A percentile compares a stretch with the other conserved stretches of the same genome.
Conservation (phyloP, 2,329 filamentous ascomycete species). For the Aspergillus ochraceoroseus region DNA sequence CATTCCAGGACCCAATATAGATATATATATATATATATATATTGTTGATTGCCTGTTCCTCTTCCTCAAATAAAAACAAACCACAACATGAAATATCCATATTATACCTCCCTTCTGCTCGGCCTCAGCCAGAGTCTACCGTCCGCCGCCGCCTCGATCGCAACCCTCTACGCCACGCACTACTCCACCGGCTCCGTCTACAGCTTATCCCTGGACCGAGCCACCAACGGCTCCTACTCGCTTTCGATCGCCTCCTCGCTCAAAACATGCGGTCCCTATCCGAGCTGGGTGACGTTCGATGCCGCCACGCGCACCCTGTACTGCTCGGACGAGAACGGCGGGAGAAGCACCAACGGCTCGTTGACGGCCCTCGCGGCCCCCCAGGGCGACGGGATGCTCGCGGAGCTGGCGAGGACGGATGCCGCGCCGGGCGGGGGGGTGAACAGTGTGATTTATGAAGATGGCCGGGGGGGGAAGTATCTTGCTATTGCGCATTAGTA, state of each 20-base stretch:
- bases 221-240: constrained; percentile 21
- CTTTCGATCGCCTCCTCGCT: constrained; percentile 24
- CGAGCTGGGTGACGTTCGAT: constrained; percentile 38
- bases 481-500: constrained; percentile 40
- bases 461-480: constrained; percentile 23
- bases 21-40: too few species aligned
- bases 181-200: constrained; percentile 36
- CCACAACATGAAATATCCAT: too few species aligned
- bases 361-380: constrained; percentile 25
- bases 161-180: constrained; percentile 37
- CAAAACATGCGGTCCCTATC: constrained; percentile 34
- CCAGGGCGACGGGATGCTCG: constrained; percentile 23
- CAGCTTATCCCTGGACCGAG: constrained; percentile 27
- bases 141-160: not conserved
- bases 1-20: too few species aligned
- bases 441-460: constrained; percentile 32
- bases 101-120: not conserved
- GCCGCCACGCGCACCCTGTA: constrained; percentile 26
- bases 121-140: not conserved
- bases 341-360: constrained; percentile 27
- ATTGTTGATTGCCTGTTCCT: too few species aligned
- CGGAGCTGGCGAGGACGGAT: constrained; percentile 20
- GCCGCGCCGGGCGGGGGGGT: constrained; percentile 32
- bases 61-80: not conserved
- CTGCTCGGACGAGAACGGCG: constrained; percentile 35